A percentile compares a stretch with the other conserved stretches of the same genome.
These are phyloP conservation scores for Ophiostoma perfectum DNA, from an alignment of 2,329 filamentous ascomycete genomes.

Conservation along the genomic window DNA sequence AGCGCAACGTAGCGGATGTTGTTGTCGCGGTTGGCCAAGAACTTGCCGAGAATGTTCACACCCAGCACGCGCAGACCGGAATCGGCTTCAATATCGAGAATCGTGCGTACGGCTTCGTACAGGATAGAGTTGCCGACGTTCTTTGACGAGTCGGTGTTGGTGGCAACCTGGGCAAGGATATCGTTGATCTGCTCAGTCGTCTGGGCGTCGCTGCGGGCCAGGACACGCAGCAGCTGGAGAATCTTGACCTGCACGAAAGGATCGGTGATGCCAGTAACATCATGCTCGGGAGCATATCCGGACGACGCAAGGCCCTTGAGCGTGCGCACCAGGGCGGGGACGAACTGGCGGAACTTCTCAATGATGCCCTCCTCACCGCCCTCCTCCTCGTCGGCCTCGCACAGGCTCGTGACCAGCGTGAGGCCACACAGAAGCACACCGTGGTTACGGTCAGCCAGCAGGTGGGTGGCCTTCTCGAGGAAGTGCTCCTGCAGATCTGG, in stretches of 20 bases:
- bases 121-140: conserved; percentile 98
- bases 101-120: conserved; percentile 94
- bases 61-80: conserved; percentile 89
- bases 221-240: conserved; percentile 73
- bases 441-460: conserved; percentile 90
- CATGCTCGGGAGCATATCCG: conserved; percentile 94
- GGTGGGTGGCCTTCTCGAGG: conserved; percentile 80
- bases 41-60: conserved; percentile 95
- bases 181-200: conserved; percentile 98
- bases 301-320: conserved; percentile 90
- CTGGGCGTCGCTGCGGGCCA: conserved; percentile 78
- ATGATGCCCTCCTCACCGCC: conserved; percentile 87
- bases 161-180: conserved; percentile 93
- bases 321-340: conserved; percentile 80
- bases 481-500: conserved; percentile 97
- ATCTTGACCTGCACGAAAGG: conserved; percentile 98
- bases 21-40: conserved; percentile 96
- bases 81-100: conserved; percentile 96
- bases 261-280: conserved; percentile 96
- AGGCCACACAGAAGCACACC: conserved; percentile 89
- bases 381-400: conserved; percentile 90
- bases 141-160: conserved; percentile 96
- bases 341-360: conserved; percentile 82
- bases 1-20: conserved; percentile 98
- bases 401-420: conserved; percentile 84